A percentile compares a stretch with the other conserved stretches of the same genome.
Evolutionary conservation across 129 eudicot species (phyloP).

Genomic region (Chrysanthemum lavandulifolium): DNA sequence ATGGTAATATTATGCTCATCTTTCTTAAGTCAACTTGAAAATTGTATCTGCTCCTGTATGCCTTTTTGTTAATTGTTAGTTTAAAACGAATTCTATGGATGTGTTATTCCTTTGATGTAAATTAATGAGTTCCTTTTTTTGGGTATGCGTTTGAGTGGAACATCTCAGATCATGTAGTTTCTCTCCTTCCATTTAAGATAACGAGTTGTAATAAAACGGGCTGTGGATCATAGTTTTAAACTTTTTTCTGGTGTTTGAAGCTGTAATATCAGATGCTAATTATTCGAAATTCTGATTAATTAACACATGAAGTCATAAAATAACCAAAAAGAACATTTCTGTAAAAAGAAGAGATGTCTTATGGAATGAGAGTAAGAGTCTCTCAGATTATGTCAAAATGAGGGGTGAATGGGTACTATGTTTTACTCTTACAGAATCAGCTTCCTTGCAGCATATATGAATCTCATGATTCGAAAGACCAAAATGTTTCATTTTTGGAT

Average conservation of each 20-base stretch:
- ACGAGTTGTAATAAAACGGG: not conserved
- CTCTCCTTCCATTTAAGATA: not conserved
- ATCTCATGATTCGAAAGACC: not conserved
- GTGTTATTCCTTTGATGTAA: conserved; percentile 4
- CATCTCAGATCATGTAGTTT: not conserved
- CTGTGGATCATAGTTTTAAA: no score
- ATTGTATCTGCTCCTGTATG: not conserved
- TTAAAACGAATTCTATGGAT: conserved; percentile 12
- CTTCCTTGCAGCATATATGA: not conserved
- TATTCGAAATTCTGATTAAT: not conserved
- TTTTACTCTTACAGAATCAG: not conserved
- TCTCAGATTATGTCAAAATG: no score
- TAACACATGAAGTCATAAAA: not conserved
- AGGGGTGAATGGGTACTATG: no score
- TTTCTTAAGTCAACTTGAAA: not conserved
- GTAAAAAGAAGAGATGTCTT: not conserved
- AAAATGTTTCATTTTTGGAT: not conserved
- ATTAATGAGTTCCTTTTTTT: not conserved
- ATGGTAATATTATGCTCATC: not conserved
- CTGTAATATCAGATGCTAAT: not conserved
- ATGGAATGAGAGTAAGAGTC: not conserved
- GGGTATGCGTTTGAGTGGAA: conserved; percentile 8
- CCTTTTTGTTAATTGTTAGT: conserved; percentile 9
- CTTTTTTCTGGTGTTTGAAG: not conserved
- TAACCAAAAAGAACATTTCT: not conserved